phyloP scores from a whole-genome alignment of 2,329 filamentous ascomycete species.

The Neofusicoccum kwambonambiense region DNA sequence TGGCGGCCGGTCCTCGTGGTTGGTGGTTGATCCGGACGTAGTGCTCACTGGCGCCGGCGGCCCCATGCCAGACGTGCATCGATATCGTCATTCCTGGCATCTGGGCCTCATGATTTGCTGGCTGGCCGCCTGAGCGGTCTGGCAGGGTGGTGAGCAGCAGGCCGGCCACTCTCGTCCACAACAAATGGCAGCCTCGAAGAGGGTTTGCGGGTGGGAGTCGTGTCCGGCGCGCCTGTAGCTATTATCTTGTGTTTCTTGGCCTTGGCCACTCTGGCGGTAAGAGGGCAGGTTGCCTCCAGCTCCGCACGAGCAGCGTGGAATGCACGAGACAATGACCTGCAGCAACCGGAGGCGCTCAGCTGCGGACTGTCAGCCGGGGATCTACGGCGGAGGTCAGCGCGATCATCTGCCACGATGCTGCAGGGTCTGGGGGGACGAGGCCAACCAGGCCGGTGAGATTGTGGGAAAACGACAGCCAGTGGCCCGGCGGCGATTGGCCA shows the following conservation, averaged over 20 bases:
- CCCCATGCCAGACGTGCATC: constrained; percentile 9
- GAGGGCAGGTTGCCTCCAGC: not conserved
- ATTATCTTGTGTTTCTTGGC: constrained; percentile 8
- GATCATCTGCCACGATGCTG: constrained; percentile 15
- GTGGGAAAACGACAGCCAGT: not conserved
- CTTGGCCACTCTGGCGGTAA: constrained; percentile 14
- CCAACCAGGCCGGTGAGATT: not conserved
- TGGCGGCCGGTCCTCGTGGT: constrained; percentile 1
- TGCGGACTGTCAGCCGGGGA: not conserved
- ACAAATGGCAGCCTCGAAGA: not conserved
- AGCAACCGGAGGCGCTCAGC: constrained; percentile 1
- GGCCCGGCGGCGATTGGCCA: not conserved
- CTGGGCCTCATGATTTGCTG: not conserved
- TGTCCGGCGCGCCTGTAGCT: not conserved
- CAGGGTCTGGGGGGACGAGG: not conserved
- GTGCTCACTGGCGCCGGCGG: constrained; percentile 4
- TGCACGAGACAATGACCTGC: constrained; percentile 11
- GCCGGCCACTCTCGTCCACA: not conserved
- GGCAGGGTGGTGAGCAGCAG: not conserved
- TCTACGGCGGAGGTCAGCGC: constrained; percentile 1
- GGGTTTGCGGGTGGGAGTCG: not conserved
- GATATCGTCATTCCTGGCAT: not conserved
- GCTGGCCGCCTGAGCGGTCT: not conserved
- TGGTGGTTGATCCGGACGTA: constrained; percentile 15
- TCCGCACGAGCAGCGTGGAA: not conserved